phyloP scores from a whole-genome alignment of 495 filamentous ascomycete species.

The Cairneyella variabilis region DNA sequence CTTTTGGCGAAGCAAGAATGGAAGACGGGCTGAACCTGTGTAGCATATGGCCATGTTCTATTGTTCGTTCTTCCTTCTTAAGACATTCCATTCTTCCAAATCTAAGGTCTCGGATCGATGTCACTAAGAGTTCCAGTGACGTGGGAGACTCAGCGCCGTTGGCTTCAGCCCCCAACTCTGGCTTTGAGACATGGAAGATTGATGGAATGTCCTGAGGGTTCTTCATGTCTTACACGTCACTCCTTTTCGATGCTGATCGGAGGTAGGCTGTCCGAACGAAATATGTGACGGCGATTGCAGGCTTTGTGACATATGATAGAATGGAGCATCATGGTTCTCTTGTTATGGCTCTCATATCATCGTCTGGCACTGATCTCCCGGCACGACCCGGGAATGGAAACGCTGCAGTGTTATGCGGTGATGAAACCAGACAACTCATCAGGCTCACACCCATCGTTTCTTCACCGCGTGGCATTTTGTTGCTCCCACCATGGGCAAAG shows the following conservation, averaged over 20 bases:
- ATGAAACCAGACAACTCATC: too few relatives aligned
- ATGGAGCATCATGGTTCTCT: too few relatives aligned
- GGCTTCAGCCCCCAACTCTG: background rate
- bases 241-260: background rate
- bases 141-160: conserved; percentile 1
- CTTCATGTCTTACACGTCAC: background rate
- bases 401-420: too few relatives aligned
- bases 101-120: conserved; percentile 2
- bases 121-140: conserved; percentile 5
- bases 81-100: conserved; percentile 10
- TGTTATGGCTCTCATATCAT: too few relatives aligned
- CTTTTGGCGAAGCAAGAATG: conserved; percentile 6
- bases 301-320: background rate
- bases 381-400: too few relatives aligned
- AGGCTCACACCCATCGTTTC: too few relatives aligned
- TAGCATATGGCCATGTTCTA: background rate
- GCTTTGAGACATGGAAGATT: background rate
- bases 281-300: background rate
- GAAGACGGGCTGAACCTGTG: background rate
- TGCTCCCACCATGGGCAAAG: background rate
- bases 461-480: too few relatives aligned
- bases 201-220: background rate
- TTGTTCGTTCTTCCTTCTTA: conserved; percentile 6
- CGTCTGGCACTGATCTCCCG: too few relatives aligned
- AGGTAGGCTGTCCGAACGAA: background rate